These are phyloP conservation scores for Ensete ventricosum DNA, from an alignment of 176 grass and related monocot genomes.

Conservation along the genomic window DNA sequence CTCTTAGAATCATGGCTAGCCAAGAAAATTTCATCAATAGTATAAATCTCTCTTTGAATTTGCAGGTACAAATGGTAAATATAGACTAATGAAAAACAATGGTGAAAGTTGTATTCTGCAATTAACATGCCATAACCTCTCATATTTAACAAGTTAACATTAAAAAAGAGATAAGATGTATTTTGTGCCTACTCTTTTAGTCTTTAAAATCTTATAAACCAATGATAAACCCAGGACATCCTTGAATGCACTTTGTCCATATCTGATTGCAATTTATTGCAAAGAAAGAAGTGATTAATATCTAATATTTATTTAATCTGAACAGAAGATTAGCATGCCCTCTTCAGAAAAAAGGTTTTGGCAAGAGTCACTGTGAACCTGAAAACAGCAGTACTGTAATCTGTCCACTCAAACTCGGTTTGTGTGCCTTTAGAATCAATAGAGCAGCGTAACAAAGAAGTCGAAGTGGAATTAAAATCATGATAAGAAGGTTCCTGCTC, in stretches of 20 bases:
- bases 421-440: not conserved
- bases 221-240: not conserved
- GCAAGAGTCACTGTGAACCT: not conserved
- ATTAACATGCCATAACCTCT: too few relatives aligned
- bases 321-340: not conserved
- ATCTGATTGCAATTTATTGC: too few relatives aligned
- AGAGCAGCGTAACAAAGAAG: not conserved
- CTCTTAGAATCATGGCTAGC: not conserved
- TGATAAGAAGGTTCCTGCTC: not conserved
- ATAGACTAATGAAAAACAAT: not conserved
- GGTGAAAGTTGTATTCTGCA: not conserved
- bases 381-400: constrained; percentile 6
- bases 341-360: too few relatives aligned
- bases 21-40: not conserved
- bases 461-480: not conserved
- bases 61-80: not conserved
- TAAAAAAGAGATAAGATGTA: not conserved
- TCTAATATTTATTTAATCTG: not conserved
- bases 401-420: constrained; percentile 6
- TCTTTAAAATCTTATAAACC: not conserved
- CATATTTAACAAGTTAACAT: not conserved
- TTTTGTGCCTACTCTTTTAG: not conserved
- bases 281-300: not conserved
- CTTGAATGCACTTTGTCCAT: not conserved
- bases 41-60: not conserved